Base-by-base conservation (phyloP, 2,329 filamentous ascomycete species). In the Penicillium sp. region DNA sequence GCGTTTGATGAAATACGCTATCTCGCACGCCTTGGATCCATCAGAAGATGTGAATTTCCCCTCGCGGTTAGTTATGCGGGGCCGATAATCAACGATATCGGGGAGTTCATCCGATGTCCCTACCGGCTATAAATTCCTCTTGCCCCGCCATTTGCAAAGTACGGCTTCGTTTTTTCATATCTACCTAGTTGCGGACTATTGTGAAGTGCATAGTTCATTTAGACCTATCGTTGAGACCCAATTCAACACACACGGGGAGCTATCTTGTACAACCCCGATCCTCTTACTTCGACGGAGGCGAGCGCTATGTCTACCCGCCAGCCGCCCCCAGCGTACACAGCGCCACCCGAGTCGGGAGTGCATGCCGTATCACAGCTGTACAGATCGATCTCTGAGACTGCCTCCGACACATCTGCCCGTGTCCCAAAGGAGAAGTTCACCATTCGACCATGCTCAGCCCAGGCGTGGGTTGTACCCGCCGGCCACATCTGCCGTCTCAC, bases 371-470 rank as follows among this genome's bases (percentile, higher is more conserved):
- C 70, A 4, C 60, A 65, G 27, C 49, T 75, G 16, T 76, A 76
- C 57, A 65, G 65, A 18, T 63, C 64, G n/a, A 71, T 76, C 48
- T 74, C 74, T 4, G 62, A 67, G 43, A 71, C 72, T 0, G 72
- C 73, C 14, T 64, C 63, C 8, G 60, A 63, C 7, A 52, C 65
- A 7, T 59, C 62, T 22, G 67, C 65, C 5, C 70, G 74, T 8
- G 57, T 59, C 2, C 58, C 68, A 5, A 67, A 71, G 42, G 70
- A 72, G 13, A 71, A 83, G 6, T 88, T 89, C 60, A 83, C 82
- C 2, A 77, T 94, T 27, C 87, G 89, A 0, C 89, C 91, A 29
- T 85, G 90, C 32, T 90, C 87, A 2, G 91, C 88, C 1, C 80
- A 79, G 56, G 89, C 90, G 1, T 94, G 88, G 87, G 79, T 82